A percentile compares a stretch with the other conserved stretches of the same genome.
Conservation (phyloP, 306 rosid species). For the Quercus variabilis region DNA sequence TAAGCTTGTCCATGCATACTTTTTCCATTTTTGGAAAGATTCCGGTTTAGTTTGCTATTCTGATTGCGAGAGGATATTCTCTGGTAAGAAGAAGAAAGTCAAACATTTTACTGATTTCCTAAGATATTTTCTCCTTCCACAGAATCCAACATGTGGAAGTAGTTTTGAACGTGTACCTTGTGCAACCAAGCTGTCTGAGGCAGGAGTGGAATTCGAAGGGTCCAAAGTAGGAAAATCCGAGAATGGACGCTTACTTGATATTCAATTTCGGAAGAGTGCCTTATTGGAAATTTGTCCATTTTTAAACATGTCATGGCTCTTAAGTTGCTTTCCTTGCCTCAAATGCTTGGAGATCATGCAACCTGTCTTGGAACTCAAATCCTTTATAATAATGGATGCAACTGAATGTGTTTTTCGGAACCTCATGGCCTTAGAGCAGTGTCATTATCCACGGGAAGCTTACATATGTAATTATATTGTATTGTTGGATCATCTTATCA, state of each 20-base stretch:
- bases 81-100: too few species aligned
- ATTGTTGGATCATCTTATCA: constrained; percentile 18
- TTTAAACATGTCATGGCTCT: background rate
- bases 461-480: constrained; percentile 23
- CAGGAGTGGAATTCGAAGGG: constrained; percentile 14
- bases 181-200: constrained; percentile 6
- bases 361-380: constrained; percentile 1
- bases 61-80: too few species aligned
- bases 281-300: background rate
- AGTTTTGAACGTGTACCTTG: background rate
- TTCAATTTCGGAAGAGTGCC: background rate
- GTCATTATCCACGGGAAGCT: constrained; percentile 4
- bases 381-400: background rate
- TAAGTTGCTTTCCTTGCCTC: background rate
- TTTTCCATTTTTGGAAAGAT: too few species aligned
- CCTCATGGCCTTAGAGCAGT: constrained; percentile 34
- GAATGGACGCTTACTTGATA: background rate
- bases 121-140: too few species aligned
- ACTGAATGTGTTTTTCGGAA: constrained; percentile 21
- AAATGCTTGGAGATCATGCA: background rate
- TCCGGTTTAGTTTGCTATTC: too few species aligned
- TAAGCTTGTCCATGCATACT: background rate
- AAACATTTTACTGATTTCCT: background rate
- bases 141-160: too few species aligned
- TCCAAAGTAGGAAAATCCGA: too few species aligned